Evolutionary conservation across 2,329 filamentous ascomycete genomes (phyloP).

Genomic region (Pestalotiopsis sp.): DNA sequence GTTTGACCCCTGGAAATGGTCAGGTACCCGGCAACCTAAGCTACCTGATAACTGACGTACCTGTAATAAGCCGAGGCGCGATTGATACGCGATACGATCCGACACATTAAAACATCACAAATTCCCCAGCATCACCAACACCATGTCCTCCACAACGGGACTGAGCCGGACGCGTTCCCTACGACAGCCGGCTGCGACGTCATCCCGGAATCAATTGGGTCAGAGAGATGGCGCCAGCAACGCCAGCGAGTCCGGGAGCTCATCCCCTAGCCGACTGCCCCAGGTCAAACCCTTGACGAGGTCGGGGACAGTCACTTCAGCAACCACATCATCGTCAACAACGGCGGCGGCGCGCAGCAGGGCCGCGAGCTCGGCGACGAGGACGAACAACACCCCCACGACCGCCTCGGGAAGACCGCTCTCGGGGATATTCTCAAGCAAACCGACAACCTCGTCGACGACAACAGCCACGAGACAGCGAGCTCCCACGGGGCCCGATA

Average conservation of each 20-base stretch:
- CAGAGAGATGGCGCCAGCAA: slow-evolving; percentile 20
- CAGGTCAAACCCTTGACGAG: slow-evolving; percentile 43
- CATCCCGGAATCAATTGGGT: slow-evolving; percentile 16
- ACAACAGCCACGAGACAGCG: background rate
- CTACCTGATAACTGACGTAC: background rate
- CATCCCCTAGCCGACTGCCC: slow-evolving; percentile 54
- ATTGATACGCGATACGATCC: background rate
- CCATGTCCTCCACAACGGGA: slow-evolving; percentile 43
- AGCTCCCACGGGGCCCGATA: slow-evolving; percentile 18
- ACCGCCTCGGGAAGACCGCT: slow-evolving; percentile 9
- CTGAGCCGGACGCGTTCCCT: slow-evolving; percentile 51
- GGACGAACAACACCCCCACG: background rate
- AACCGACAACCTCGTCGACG: background rate
- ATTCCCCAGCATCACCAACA: slow-evolving; percentile 11
- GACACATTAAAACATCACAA: background rate
- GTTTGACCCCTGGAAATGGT: background rate
- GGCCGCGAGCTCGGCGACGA: background rate
- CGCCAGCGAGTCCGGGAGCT: slow-evolving; percentile 33
- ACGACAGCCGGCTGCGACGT: slow-evolving; percentile 40
- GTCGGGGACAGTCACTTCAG: slow-evolving; percentile 29
- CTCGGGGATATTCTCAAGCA: slow-evolving; percentile 12
- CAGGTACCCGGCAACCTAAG: background rate
- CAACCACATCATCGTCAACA: slow-evolving; percentile 16
- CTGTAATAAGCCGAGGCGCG: background rate
- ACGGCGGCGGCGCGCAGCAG: slow-evolving; percentile 14